phyloP scores from a whole-genome alignment of 2,329 filamentous ascomycete genomes.

The Aureobasidium namibiae region DNA sequence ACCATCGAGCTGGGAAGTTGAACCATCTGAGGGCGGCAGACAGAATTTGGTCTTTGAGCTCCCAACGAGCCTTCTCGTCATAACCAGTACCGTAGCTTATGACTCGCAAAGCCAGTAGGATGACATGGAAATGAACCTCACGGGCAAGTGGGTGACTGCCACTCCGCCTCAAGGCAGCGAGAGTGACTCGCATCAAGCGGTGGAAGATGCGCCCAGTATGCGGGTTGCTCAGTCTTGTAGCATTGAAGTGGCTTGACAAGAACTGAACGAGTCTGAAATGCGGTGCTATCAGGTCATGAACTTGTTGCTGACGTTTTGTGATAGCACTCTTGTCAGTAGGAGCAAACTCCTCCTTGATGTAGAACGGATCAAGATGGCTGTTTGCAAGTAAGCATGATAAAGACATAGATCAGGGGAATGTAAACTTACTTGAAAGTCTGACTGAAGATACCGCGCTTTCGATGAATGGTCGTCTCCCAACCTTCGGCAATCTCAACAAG shows the following conservation, averaged over 20 bases:
- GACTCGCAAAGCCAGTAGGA: conserved; percentile 74
- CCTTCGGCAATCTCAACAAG: conserved; percentile 80
- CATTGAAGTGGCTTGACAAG: conserved; percentile 89
- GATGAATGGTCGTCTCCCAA: conserved; percentile 79
- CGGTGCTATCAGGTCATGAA: conserved; percentile 77
- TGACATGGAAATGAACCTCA: conserved; percentile 83
- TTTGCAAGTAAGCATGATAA: neutral
- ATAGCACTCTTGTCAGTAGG: conserved; percentile 75
- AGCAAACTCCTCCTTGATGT: conserved; percentile 82
- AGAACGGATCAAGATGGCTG: conserved; percentile 75
- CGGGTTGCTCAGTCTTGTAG: conserved; percentile 73
- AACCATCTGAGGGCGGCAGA: conserved; percentile 90
- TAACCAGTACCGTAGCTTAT: conserved; percentile 60
- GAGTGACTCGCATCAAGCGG: conserved; percentile 69
- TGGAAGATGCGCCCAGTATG: conserved; percentile 76
- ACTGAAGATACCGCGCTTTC: conserved; percentile 74
- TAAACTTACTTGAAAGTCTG: conserved; percentile 53
- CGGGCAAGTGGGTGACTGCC: conserved; percentile 76
- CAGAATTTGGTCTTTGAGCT: conserved; percentile 80
- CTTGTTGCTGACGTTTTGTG: conserved; percentile 64
- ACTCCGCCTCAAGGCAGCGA: conserved; percentile 63
- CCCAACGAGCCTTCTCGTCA: conserved; percentile 62
- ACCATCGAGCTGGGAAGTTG: conserved; percentile 65
- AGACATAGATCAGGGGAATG: neutral
- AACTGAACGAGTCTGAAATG: conserved; percentile 83